Conservation (phyloP, 2,329 filamentous ascomycete genomes). For the Fusarium aywerte region DNA sequence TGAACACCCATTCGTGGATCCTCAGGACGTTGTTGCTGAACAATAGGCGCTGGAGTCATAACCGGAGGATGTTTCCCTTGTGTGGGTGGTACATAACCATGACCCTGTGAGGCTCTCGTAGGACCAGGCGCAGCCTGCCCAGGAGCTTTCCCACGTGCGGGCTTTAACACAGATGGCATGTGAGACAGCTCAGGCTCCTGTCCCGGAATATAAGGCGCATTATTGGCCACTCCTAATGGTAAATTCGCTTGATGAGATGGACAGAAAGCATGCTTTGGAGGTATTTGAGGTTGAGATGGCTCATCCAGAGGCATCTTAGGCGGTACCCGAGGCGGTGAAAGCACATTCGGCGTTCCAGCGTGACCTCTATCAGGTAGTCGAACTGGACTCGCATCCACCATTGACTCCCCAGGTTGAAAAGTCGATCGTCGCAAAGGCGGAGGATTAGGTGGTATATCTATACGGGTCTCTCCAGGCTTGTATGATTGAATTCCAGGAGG, state of each 20-base stretch:
- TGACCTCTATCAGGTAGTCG: constrained; percentile 33
- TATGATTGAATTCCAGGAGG: constrained; percentile 31
- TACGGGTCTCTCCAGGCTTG: constrained; percentile 18
- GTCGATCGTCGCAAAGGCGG: constrained; percentile 28
- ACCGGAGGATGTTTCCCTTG: constrained; percentile 41
- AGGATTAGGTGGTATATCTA: constrained; percentile 15
- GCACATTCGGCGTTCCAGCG: constrained; percentile 35
- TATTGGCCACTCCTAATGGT: not conserved
- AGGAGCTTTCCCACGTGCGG: constrained; percentile 36
- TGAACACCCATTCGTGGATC: constrained; percentile 39
- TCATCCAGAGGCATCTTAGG: constrained; percentile 32
- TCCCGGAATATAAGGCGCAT: not conserved
- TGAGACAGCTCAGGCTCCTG: constrained; percentile 29
- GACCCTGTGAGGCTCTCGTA: constrained; percentile 12
- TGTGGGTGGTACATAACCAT: constrained; percentile 39
- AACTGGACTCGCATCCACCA: constrained; percentile 38
- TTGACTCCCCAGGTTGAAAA: constrained; percentile 43
- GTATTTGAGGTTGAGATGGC: constrained; percentile 13
- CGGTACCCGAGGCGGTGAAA: constrained; percentile 40
- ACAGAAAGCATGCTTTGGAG: not conserved
- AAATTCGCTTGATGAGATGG: not conserved
- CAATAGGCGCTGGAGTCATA: constrained; percentile 42
- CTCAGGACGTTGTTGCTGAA: constrained; percentile 30
- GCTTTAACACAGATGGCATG: constrained; percentile 42
- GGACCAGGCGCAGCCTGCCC: constrained; percentile 12